Conservation (phyloP, 208 protist genomes). For the Wallacemonas sp. region DNA sequence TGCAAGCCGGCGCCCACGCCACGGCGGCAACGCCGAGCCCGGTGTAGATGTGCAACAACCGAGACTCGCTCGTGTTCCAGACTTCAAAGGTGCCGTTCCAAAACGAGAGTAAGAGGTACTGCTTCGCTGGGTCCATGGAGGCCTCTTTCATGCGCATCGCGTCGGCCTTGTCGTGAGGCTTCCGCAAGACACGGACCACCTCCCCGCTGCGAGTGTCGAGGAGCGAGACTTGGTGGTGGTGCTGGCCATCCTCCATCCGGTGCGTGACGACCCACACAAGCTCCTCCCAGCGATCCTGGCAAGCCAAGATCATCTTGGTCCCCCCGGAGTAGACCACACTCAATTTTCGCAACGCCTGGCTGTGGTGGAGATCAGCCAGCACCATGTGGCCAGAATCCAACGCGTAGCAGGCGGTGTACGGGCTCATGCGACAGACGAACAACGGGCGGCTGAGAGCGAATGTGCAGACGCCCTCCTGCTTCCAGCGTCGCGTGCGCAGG, state of each 20-base stretch:
- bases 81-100: slow-evolving; percentile 83
- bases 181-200: slow-evolving; percentile 64
- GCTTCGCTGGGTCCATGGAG: slow-evolving; percentile 44
- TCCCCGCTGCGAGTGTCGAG: slow-evolving; percentile 74
- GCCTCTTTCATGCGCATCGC: slow-evolving; percentile 63
- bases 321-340: slow-evolving; percentile 74
- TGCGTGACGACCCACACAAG: slow-evolving; percentile 78
- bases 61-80: slow-evolving; percentile 61
- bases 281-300: slow-evolving; percentile 58
- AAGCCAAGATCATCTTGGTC: slow-evolving; percentile 71
- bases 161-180: slow-evolving; percentile 63
- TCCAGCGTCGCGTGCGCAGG: slow-evolving; percentile 47
- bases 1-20: slow-evolving; percentile 70
- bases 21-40: slow-evolving; percentile 69
- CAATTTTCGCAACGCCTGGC: slow-evolving; percentile 51
- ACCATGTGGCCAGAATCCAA: slow-evolving; percentile 72
- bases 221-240: slow-evolving; percentile 81
- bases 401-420: slow-evolving; percentile 54
- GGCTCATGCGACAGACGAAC: slow-evolving; percentile 37
- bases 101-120: slow-evolving; percentile 70
- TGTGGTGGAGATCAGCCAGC: slow-evolving; percentile 63
- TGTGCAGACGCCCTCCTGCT: slow-evolving; percentile 43
- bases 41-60: slow-evolving; percentile 72
- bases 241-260: slow-evolving; percentile 39
- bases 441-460: slow-evolving; percentile 47